Evolutionary conservation across 2,329 filamentous ascomycete genomes (phyloP), one percentile per base, ranked within the genome.

Genomic region (Pestalotiopsis sp.): DNA sequence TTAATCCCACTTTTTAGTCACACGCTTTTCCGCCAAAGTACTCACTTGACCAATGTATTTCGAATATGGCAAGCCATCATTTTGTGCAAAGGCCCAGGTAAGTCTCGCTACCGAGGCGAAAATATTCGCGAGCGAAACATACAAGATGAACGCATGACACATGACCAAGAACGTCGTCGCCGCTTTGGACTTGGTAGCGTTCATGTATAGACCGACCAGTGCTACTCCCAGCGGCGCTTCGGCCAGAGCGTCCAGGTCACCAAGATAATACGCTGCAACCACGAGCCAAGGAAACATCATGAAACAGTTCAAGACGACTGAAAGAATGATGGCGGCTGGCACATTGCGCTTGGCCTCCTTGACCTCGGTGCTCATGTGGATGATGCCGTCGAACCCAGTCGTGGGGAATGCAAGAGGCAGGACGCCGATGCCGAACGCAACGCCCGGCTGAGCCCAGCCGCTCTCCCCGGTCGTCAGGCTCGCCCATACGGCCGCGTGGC

Each of bases 21-120:
- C 6, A 3, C 13, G 12, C 14, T 12, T 6, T 17, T 1, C 27
- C 17, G 17, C 4, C 1, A 31, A 2, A 13, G 5, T 5, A 64
- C 61, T 64, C n/a, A 64, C 61, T 14, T 45, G 41, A 25, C 13
- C 36, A 49, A 92, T 91, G 72, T 90, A 78, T 1, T 77, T 80
- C 4, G 89, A 90, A 49, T 67, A 69, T 27, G 68, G 68, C 41
- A 69, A 25, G 0, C 68, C 68, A 3, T 63, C 25, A 39, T 64
- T 52, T n/a, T 27, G n/a, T 7, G 25, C 23, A 31, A 64, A 64
- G 12, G 61, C 61, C 39, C 61, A 49, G 23, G 41, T 64, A 17
- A 64, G 61, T 14, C 61, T 45, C 38, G 61, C 38, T 2, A 38
- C 27, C 1, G 61, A 64, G 5, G 61, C 61, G 12, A 64, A 64